Evolutionary conservation across 2,329 filamentous ascomycete species (phyloP).

Genomic region (Ceratocystis diversiconidia): DNA sequence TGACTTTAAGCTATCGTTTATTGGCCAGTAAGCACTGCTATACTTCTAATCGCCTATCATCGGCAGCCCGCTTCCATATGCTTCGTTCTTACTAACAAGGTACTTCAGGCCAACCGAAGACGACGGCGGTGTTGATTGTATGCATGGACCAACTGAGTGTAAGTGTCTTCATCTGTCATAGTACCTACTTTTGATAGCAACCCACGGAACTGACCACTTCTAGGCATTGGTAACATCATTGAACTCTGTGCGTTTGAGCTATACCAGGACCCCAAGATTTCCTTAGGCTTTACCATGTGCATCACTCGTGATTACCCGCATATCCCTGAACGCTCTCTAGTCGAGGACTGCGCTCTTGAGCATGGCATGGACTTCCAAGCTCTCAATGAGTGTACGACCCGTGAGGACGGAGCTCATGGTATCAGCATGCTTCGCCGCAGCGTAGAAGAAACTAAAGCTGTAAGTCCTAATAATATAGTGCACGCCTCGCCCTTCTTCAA

Average conservation of each 20-base stretch:
- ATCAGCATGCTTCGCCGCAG: conserved; percentile 53
- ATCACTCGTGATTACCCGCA: conserved; percentile 58
- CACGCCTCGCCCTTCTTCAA: neutral
- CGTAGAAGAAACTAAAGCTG: conserved; percentile 46
- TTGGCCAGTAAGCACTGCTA: conserved; percentile 50
- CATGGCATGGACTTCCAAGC: conserved; percentile 72
- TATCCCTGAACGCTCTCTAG: conserved; percentile 65
- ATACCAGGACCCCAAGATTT: conserved; percentile 74
- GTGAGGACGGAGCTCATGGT: conserved; percentile 59
- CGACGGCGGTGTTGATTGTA: conserved; percentile 75
- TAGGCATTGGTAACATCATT: conserved; percentile 76
- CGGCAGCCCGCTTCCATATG: neutral
- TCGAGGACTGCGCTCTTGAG: conserved; percentile 80
- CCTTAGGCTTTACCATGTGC: conserved; percentile 88
- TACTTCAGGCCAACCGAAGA: conserved; percentile 40
- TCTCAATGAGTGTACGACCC: conserved; percentile 68
- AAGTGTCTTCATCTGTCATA: conserved; percentile 15
- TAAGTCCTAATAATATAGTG: conserved; percentile 24
- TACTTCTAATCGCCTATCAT: too few species aligned
- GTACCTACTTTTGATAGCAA: too few species aligned
- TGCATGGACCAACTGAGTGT: conserved; percentile 76
- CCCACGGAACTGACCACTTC: neutral
- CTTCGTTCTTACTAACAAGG: conserved; percentile 2
- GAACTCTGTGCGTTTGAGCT: conserved; percentile 77
- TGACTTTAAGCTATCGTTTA: conserved; percentile 80